Evolutionary conservation across 2,329 filamentous ascomycete genomes (phyloP).

Genomic region (Venturia nashicola): DNA sequence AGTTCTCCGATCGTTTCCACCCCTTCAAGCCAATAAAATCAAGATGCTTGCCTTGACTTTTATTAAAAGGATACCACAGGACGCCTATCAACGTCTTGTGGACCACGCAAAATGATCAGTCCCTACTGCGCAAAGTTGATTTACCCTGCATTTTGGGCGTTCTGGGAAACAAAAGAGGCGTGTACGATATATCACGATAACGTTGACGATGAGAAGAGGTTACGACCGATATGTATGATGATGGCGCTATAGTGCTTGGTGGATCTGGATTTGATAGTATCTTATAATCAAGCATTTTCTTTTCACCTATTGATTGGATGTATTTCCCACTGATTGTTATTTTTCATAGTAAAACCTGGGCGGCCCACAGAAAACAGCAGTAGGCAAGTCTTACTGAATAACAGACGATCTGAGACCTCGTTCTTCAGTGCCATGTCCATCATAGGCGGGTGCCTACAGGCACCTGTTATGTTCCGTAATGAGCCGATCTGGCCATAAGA

Average conservation of each 20-base stretch:
- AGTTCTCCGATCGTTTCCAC: constrained; percentile 75
- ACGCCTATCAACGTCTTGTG: constrained; percentile 83
- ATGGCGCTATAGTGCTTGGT: neutral
- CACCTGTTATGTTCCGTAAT: no score
- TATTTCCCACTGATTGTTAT: no score
- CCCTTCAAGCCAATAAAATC: constrained; percentile 70
- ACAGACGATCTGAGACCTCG: no score
- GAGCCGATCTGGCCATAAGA: no score
- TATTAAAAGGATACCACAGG: constrained; percentile 78
- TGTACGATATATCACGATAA: neutral
- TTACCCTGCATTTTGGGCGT: neutral
- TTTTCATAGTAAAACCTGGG: no score
- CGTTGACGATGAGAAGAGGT: neutral
- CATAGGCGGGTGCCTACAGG: no score
- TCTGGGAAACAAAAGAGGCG: neutral
- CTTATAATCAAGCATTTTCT: neutral
- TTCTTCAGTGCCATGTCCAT: no score
- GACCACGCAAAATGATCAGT: constrained; percentile 61
- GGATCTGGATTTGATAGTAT: neutral
- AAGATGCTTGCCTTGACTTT: constrained; percentile 77
- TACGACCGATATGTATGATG: neutral
- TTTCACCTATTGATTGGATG: no score
- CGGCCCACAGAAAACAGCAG: no score
- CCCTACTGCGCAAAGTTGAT: neutral
- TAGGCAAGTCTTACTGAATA: no score